Percentiles rank a stretch among this genome's conserved stretches.
phyloP scores from a whole-genome alignment of 2,329 filamentous ascomycete species.

The Aspergillus neoniger region DNA sequence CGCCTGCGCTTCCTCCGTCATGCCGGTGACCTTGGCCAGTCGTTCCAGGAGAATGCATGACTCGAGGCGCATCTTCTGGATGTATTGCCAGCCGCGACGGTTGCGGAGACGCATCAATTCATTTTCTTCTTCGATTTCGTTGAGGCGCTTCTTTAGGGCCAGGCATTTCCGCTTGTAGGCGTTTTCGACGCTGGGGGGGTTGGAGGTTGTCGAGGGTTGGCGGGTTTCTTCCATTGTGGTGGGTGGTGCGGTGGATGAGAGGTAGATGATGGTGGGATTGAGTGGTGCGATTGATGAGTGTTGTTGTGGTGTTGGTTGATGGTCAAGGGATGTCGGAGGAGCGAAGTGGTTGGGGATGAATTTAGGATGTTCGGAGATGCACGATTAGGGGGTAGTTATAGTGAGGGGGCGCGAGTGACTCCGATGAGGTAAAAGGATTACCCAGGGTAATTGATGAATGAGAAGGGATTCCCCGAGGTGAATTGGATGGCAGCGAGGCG shows the following conservation, averaged over 20 bases:
- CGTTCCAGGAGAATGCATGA: conserved; percentile 47
- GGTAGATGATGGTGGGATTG: not conserved
- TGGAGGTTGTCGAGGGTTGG: conserved; percentile 37
- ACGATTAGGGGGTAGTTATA: not conserved
- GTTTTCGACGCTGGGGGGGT: conserved; percentile 88
- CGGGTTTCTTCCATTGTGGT: conserved; percentile 33
- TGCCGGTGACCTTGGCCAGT: conserved; percentile 43
- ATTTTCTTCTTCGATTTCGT: conserved; percentile 89
- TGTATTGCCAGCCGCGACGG: conserved; percentile 75
- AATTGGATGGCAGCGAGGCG: not conserved
- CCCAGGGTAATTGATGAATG: not conserved
- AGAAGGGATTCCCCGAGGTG: not conserved
- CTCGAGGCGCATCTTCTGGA: conserved; percentile 82
- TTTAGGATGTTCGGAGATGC: not conserved
- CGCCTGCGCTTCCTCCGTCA: conserved; percentile 42
- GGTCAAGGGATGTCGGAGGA: not conserved
- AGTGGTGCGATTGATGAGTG: not conserved
- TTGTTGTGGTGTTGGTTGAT: not conserved
- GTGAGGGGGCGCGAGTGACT: not conserved
- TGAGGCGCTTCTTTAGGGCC: conserved; percentile 85
- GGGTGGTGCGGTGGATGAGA: not conserved
- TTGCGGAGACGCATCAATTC: conserved; percentile 79
- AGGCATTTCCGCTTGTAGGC: conserved; percentile 97
- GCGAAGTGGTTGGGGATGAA: not conserved
- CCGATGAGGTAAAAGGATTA: not conserved